A percentile compares a stretch with the other conserved stretches of the same genome.
These are phyloP conservation scores for Camelina laxa DNA, from an alignment of 345 rosid species.

Conservation along the genomic window DNA sequence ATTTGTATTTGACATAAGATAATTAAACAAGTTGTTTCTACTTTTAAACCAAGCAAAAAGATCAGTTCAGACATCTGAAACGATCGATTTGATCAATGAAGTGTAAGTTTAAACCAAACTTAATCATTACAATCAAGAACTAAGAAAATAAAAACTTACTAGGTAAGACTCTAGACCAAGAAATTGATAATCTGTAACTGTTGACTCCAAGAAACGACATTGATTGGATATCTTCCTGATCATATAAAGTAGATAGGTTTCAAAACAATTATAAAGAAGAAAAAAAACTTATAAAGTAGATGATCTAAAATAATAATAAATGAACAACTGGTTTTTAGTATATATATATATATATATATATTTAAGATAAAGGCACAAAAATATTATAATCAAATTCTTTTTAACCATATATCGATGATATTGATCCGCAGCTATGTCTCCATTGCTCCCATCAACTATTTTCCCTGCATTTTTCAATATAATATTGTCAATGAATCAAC, in stretches of 20 bases:
- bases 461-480: constrained; percentile 29
- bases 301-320: not conserved
- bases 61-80: constrained; percentile 7
- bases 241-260: not conserved
- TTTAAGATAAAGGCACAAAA: not conserved
- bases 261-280: not conserved
- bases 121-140: not conserved
- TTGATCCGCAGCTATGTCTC: constrained; percentile 42
- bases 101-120: not conserved
- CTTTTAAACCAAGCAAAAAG: not conserved
- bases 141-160: constrained; percentile 50
- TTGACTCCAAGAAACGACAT: constrained; percentile 66
- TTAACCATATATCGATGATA: constrained; percentile 35
- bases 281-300: not conserved
- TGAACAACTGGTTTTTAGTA: not conserved
- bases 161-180: constrained; percentile 85
- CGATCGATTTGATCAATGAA: not conserved
- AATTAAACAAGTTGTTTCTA: not conserved
- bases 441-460: constrained; percentile 36
- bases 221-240: constrained; percentile 65
- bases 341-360: not conserved
- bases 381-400: not conserved
- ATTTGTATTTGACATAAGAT: not conserved
- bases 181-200: constrained; percentile 77
- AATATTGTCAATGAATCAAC: constrained; percentile 10